Base-by-base conservation (phyloP, 768 basidiomycete species). In the Leccinellum rugosiceps region DNA sequence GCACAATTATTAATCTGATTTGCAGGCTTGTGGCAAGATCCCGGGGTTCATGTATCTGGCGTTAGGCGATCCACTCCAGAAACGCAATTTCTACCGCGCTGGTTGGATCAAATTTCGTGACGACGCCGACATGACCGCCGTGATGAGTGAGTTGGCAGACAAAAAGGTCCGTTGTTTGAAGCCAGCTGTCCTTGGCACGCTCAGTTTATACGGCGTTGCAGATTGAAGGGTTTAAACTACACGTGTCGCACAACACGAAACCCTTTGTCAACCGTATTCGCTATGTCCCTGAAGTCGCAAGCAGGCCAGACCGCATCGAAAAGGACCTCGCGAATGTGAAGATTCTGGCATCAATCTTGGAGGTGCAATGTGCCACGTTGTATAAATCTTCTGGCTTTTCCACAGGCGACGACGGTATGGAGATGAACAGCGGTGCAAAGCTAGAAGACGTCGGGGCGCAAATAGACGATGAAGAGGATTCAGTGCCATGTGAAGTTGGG, bases 191-290 rank as follows among this genome's bases (percentile, higher is more conserved):
- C 30, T 56, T 50, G 30, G 53, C 50, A 43, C 30, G n/a, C 23
- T 58, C 53, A 50, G 55, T 52, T 46, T 46, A 46, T 56, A 30
- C 55, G 59, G 23, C 60, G 56, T 23, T 49, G 50, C 64, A 97
- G 94, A 92, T 98, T 68, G 92, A 95, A 70, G 91, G 89, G 55
- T 97, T 98, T 79, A 95, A 93, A 67, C 78, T 97, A 51, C 94
- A 96, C 72, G 88, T 94, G 65, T 84, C 88, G 32, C 92, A 91
- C 69, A 90, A 85, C 67, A 77, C 82, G 49, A 86, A 83, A 61
- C 88, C 92, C 30, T 90, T 90, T 74, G 81, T 85, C 56, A 89
- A 88, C 65, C 81, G 87, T 61, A 75, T 92, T 56, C 87, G 93
- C 48, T 85, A 84, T 65, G 83, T 95, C 5, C 93, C 95, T 23